These are phyloP conservation scores for Nicotiana paniculata DNA, from an alignment of 257 asterid genomes.

Conservation along the genomic window DNA sequence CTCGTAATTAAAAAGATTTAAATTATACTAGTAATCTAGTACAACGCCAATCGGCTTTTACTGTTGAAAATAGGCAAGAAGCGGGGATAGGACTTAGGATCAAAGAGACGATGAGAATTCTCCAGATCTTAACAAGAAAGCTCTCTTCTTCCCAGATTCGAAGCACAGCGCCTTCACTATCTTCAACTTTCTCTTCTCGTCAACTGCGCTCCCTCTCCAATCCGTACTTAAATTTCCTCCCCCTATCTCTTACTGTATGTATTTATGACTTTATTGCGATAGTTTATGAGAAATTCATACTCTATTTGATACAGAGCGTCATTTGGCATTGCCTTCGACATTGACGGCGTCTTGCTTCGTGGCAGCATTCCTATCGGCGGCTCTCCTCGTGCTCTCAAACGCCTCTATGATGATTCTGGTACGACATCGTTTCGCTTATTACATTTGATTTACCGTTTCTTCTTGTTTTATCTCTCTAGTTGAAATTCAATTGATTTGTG, in stretches of 20 bases:
- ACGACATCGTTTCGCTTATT: not conserved
- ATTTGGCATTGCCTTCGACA: conserved; percentile 89
- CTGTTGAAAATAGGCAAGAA: not conserved
- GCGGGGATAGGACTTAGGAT: not conserved
- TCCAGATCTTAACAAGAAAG: not conserved
- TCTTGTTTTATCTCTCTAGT: not conserved
- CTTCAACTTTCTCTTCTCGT: not conserved
- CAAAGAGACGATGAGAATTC: not conserved
- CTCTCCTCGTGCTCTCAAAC: conserved; percentile 67
- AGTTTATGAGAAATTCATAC: not conserved
- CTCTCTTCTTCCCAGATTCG: conserved; percentile 1
- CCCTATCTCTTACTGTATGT: not conserved
- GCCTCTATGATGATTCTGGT: conserved; percentile 68
- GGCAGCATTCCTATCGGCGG: conserved; percentile 75
- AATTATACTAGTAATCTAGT: too few relatives aligned
- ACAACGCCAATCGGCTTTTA: not conserved
- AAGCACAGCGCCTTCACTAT: conserved; percentile 1
- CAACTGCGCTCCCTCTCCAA: not conserved
- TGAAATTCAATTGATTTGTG: not conserved
- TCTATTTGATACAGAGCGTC: conserved; percentile 19
- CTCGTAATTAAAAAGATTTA: too few relatives aligned
- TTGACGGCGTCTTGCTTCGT: conserved; percentile 86
- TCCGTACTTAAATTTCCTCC: conserved; percentile 12
- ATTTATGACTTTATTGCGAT: not conserved
- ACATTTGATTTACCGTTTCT: not conserved